These are phyloP conservation scores for Cyclotella kingstonii DNA, from an alignment of 108 stramenopile species.

Conservation along the genomic window DNA sequence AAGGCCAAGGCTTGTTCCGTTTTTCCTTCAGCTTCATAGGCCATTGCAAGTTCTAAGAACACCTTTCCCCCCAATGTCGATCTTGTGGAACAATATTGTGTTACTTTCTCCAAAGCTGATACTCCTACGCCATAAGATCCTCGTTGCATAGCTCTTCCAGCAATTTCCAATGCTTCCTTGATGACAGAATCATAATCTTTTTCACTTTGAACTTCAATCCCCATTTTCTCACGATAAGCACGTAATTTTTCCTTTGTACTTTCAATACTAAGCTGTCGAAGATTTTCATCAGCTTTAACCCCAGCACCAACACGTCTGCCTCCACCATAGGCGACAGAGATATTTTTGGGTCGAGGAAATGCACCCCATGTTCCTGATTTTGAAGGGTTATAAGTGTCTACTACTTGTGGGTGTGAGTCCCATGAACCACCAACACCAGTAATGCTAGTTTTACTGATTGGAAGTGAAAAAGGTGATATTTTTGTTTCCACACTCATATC, in stretches of 20 bases:
- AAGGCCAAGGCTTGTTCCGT: constrained; percentile 68
- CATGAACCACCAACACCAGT: constrained; percentile 79
- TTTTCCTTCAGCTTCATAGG: constrained; percentile 81
- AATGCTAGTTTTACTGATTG: too few relatives aligned
- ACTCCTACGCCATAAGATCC: constrained; percentile 79
- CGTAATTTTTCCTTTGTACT: constrained; percentile 48
- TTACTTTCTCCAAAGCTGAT: constrained; percentile 83
- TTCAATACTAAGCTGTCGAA: constrained; percentile 34
- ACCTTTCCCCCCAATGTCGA: constrained; percentile 74
- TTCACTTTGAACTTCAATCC: constrained; percentile 80
- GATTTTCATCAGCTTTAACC: constrained; percentile 42
- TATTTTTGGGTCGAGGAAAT: constrained; percentile 91
- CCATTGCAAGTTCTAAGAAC: constrained; percentile 87
- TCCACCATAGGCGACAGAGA: constrained; percentile 89
- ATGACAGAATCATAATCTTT: constrained; percentile 73
- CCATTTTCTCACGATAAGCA: constrained; percentile 68
- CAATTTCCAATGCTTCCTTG: constrained; percentile 65
- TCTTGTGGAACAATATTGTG: constrained; percentile 77
- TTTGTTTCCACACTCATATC: too few relatives aligned
- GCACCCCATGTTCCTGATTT: constrained; percentile 87
- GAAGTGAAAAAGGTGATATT: too few relatives aligned
- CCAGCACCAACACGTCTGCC: constrained; percentile 81
- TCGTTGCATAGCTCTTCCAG: constrained; percentile 63
- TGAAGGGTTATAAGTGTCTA: constrained; percentile 59
- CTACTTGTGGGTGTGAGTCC: constrained; percentile 15